Evolutionary conservation across 2,329 filamentous ascomycete genomes (phyloP), one percentile per base, ranked within the genome.

Genomic region (Cadophora sp.): DNA sequence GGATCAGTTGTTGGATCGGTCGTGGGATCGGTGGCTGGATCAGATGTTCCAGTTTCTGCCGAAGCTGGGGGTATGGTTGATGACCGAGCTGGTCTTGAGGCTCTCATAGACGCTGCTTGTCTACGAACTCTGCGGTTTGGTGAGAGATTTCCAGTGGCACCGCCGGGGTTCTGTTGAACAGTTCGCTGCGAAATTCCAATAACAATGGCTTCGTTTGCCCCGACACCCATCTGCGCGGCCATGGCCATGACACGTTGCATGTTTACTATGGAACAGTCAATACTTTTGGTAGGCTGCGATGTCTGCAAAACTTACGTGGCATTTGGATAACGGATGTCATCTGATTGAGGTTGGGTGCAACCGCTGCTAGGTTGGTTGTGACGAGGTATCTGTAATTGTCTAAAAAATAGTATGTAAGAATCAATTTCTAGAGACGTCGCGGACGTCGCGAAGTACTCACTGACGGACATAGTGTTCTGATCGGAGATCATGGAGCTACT

Each of bases 371-470:
- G 41, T 69, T 69, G 16, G 61, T 69, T 5, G 58, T 67, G 47
- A 67, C 62, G 1, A 69, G 65, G 51, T 69, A 69, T 59, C 68
- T 60, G 55, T 67, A 69, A 22, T 69, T 69, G 55, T 69, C 68
- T 69, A 51, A 20, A 13, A 20, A 16, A 16, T 27, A n/a, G 33
- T 62, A 18, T 55, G 60, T 20, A 51, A n/a, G 18, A 8, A 41
- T 33, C 13, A 36, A 11, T 30, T 4, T 18, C 27, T 11, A 4
- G 14, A 6, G 3, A 47, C 6, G 4, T 24, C 1, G 30, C 24
- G 22, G 3, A 47, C 6, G 4, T 24, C 1, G 30, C 24, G 22
- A 36, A 62, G 9, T 61, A 69, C 67, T 56, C 64, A 69, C 67
- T 69, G 22, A 69, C 64, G 61, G 67, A 36, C 50, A 62, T 64